These are phyloP conservation scores for Strobilomyces dryophilus DNA, from an alignment of 768 basidiomycete species.

Conservation along the genomic window DNA sequence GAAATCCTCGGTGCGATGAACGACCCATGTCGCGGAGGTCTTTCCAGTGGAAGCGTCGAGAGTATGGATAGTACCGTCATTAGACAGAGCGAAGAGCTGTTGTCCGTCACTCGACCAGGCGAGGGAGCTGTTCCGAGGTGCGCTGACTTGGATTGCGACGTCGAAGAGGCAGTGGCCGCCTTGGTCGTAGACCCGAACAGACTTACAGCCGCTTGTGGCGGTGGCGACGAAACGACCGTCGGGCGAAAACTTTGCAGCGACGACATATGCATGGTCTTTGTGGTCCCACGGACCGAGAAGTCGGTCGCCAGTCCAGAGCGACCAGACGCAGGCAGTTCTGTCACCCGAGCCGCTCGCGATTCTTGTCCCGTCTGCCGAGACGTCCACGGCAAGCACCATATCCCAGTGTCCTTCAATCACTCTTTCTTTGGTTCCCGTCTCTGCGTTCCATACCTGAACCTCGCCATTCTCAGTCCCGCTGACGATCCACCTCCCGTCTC, in stretches of 20 bases:
- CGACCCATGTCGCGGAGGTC: not conserved
- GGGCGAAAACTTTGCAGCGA: too few species aligned
- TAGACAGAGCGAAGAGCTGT: not conserved
- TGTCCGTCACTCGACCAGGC: too few species aligned
- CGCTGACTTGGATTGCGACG: not conserved
- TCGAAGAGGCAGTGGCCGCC: not conserved
- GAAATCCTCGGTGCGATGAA: not conserved
- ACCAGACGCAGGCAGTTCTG: not conserved
- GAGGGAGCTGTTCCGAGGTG: not conserved
- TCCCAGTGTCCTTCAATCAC: not conserved
- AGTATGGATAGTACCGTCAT: not conserved
- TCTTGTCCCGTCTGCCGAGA: not conserved
- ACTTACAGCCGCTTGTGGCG: not conserved
- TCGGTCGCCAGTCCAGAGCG: not conserved
- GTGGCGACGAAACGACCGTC: slow-evolving; percentile 1
- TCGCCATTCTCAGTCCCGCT: too few species aligned
- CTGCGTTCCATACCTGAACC: not conserved
- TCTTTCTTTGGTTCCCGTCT: not conserved
- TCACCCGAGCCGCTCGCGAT: not conserved
- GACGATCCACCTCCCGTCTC: too few species aligned
- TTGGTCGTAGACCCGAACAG: not conserved
- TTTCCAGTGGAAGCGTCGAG: not conserved
- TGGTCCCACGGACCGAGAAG: not conserved
- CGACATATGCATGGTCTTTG: not conserved
- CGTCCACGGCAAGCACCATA: not conserved